Evolutionary conservation across 305 asterid genomes (phyloP).

Genomic region (Andrographis paniculata): DNA sequence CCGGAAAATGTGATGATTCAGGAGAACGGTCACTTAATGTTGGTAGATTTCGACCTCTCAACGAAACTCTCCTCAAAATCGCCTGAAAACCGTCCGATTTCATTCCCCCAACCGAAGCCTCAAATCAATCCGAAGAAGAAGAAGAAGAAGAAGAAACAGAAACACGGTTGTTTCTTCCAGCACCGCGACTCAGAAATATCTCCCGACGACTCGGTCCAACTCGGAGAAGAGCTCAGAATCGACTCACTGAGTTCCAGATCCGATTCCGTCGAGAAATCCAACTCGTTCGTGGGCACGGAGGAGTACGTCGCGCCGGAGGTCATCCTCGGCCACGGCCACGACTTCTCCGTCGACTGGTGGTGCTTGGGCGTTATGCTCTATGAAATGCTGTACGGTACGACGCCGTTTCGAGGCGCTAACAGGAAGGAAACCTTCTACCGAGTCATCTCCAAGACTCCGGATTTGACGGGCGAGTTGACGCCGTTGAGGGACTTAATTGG

Average conservation of each 20-base stretch:
- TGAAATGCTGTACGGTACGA: conserved; percentile 84
- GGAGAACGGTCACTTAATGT: conserved; percentile 78
- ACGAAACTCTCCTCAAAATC: conserved; percentile 48
- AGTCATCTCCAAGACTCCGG: conserved; percentile 34
- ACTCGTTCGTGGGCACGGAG: conserved; percentile 93
- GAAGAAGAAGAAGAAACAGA: conserved; percentile 12
- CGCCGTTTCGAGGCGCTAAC: conserved; percentile 69
- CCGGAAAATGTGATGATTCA: conserved; percentile 94
- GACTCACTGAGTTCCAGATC: conserved; percentile 30
- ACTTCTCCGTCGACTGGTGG: conserved; percentile 96
- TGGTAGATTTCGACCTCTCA: conserved; percentile 85
- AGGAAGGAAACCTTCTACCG: conserved; percentile 69
- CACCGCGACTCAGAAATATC: conserved; percentile 42
- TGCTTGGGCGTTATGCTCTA: conserved; percentile 69
- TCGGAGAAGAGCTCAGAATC: conserved; percentile 19
- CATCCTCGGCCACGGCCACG: conserved; percentile 72
- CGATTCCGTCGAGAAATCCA: conserved; percentile 48
- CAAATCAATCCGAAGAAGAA: conserved; percentile 29
- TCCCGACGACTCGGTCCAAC: conserved; percentile 37
- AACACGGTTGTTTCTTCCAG: conserved; percentile 19
- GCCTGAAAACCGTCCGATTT: conserved; percentile 26
- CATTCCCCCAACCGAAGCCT: conserved; percentile 18
- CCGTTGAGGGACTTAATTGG: conserved; percentile 71
- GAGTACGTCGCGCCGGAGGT: conserved; percentile 91
- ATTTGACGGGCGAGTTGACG: conserved; percentile 63